Percentiles rank a stretch among this genome's conserved stretches.
These are phyloP conservation scores for Boletus sp. DNA, from an alignment of 768 basidiomycete species.

Conservation along the genomic window DNA sequence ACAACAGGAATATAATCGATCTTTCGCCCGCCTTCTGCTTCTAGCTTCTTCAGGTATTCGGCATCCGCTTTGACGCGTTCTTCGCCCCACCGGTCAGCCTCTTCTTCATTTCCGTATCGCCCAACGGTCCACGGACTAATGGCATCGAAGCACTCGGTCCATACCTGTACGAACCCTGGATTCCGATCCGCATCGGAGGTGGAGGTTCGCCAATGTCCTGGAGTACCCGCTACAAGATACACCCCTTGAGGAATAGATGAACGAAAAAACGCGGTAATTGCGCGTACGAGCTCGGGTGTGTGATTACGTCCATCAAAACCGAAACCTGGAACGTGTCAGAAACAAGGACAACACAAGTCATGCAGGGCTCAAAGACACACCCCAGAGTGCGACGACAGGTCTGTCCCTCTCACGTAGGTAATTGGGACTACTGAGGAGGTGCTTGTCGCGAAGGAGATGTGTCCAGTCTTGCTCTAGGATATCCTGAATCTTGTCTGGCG, in stretches of 20 bases:
- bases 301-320: conserved; percentile 64
- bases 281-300: conserved; percentile 56
- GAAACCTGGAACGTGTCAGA: conserved; percentile 48
- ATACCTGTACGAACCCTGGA: conserved; percentile 62
- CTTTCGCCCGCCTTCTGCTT: conserved; percentile 45
- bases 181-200: conserved; percentile 68
- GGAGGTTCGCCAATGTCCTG: conserved; percentile 75
- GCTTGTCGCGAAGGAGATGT: conserved; percentile 62
- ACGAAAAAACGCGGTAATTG: conserved; percentile 56
- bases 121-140: conserved; percentile 86
- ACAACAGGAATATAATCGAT: conserved; percentile 85
- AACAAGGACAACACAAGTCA: neutral
- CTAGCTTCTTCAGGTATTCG: conserved; percentile 52
- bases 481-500: conserved; percentile 62
- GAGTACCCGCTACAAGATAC: conserved; percentile 69
- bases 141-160: conserved; percentile 77
- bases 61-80: conserved; percentile 64
- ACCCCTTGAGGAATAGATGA: conserved; percentile 67
- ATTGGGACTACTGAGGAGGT: conserved; percentile 65
- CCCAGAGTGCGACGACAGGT: conserved; percentile 77
- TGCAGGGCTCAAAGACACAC: conserved; percentile 27
- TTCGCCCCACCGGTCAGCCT: conserved; percentile 63
- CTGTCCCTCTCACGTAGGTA: conserved; percentile 70
- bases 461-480: conserved; percentile 72
- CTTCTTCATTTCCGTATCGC: conserved; percentile 56